These are phyloP conservation scores for Aeminium ludgeri DNA, from an alignment of 495 filamentous ascomycete species.

Conservation along the genomic window DNA sequence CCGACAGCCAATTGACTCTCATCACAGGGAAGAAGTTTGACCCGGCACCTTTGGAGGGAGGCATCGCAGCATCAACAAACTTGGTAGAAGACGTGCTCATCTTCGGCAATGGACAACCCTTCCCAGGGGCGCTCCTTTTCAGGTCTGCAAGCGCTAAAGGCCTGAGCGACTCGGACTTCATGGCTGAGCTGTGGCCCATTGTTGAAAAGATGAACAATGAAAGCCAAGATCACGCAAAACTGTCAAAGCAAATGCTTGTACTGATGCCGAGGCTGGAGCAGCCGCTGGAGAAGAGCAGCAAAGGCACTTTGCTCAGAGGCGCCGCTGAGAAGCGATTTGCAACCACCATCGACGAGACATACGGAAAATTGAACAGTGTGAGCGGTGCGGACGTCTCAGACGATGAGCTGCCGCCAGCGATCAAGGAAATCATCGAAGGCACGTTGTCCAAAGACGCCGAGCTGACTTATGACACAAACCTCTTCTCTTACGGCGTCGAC, in stretches of 20 bases:
- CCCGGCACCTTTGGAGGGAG: conserved; percentile 42
- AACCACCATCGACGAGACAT: conserved; percentile 28
- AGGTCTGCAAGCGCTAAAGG: background rate
- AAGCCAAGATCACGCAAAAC: conserved; percentile 28
- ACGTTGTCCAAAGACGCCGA: background rate
- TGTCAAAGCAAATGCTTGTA: conserved; percentile 31
- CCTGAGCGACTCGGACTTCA: conserved; percentile 17
- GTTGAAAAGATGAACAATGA: conserved; percentile 27
- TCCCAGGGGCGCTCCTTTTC: conserved; percentile 32
- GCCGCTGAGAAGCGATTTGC: conserved; percentile 27
- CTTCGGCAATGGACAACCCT: conserved; percentile 31
- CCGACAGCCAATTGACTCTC: conserved; percentile 44
- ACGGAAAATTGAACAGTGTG: conserved; percentile 11
- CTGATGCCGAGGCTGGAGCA: conserved; percentile 18
- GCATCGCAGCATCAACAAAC: conserved; percentile 20
- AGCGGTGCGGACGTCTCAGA: conserved; percentile 21
- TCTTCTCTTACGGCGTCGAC: conserved; percentile 40
- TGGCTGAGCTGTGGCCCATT: conserved; percentile 23
- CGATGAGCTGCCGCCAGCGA: conserved; percentile 2
- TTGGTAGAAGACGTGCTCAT: conserved; percentile 30
- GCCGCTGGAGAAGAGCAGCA: conserved; percentile 34
- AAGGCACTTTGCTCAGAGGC: conserved; percentile 34
- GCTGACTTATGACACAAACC: conserved; percentile 26
- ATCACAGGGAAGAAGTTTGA: conserved; percentile 55
- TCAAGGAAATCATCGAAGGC: conserved; percentile 18